Conservation (phyloP, 2,329 filamentous ascomycete species). For the Exophiala xenobiotica region DNA sequence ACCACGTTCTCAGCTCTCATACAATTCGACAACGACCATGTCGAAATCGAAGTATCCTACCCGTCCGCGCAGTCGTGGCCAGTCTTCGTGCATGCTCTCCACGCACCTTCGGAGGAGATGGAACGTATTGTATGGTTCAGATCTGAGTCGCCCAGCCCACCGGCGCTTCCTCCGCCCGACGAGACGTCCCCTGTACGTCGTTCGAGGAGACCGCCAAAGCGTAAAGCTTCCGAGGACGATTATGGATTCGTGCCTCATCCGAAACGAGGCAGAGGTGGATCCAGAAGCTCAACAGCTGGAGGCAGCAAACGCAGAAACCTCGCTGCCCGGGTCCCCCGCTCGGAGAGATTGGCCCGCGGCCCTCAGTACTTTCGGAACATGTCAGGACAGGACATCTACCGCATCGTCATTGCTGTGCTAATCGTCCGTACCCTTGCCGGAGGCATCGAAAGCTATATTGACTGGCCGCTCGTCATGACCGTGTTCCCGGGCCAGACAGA, state of each 20-base stretch:
- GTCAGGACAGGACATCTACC: slow-evolving; percentile 30
- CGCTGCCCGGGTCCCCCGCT: neutral
- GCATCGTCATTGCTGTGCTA: slow-evolving; percentile 44
- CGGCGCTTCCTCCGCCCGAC: neutral
- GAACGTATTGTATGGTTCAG: neutral
- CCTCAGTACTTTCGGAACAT: slow-evolving; percentile 19
- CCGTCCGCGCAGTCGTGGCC: slow-evolving; percentile 19
- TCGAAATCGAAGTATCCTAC: slow-evolving; percentile 14
- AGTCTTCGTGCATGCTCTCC: slow-evolving; percentile 15
- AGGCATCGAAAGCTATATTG: slow-evolving; percentile 43
- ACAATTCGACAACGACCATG: slow-evolving; percentile 15
- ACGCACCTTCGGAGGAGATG: slow-evolving; percentile 7
- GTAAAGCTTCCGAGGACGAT: slow-evolving; percentile 15
- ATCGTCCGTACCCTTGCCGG: slow-evolving; percentile 47
- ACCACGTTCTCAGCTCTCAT: slow-evolving; percentile 12
- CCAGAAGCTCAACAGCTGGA: neutral
- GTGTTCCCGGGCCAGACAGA: slow-evolving; percentile 43
- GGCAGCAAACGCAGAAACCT: neutral
- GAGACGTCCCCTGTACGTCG: neutral
- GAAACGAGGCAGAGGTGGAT: slow-evolving; percentile 13
- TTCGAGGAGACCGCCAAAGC: slow-evolving; percentile 3
- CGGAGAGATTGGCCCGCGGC: slow-evolving; percentile 1
- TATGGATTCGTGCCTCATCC: slow-evolving; percentile 7
- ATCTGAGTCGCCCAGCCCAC: too few relatives aligned
- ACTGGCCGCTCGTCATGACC: slow-evolving; percentile 46